Percentiles rank a stretch among this genome's conserved stretches.
Conservation (phyloP, 2,329 filamentous ascomycete genomes). For the Conoideocrella luteorostrata region DNA sequence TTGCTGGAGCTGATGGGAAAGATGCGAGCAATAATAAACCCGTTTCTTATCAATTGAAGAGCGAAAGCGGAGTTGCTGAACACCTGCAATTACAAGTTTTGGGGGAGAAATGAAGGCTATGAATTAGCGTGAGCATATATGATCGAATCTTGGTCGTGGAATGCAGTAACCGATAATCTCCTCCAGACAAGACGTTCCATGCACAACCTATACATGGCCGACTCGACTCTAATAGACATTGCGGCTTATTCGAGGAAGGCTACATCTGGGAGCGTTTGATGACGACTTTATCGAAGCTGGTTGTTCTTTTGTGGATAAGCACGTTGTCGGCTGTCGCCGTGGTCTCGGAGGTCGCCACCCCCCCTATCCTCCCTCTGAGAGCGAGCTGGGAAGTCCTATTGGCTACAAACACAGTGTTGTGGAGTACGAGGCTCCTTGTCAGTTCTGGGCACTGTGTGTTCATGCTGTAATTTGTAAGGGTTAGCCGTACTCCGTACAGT, state of each 20-base stretch:
- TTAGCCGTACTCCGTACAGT: neutral
- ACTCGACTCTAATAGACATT: neutral
- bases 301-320: neutral
- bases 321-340: slow-evolving; percentile 7
- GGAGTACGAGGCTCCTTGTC: neutral
- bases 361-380: slow-evolving; percentile 12
- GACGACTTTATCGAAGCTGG: neutral
- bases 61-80: no score
- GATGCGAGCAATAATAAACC: no score
- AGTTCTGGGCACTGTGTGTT: neutral
- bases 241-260: neutral
- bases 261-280: neutral
- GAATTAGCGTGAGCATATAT: no score
- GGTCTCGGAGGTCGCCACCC: slow-evolving; percentile 28
- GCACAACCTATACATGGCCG: neutral
- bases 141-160: no score
- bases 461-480: neutral
- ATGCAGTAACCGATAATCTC: no score
- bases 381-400: neutral
- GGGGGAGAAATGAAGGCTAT: no score
- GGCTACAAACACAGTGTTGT: neutral
- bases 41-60: no score
- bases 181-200: neutral
- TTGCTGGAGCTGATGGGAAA: no score
- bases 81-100: no score